These are phyloP conservation scores for Candida xyloterini DNA, from an alignment of 805 yeast genomes.

Conservation along the genomic window DNA sequence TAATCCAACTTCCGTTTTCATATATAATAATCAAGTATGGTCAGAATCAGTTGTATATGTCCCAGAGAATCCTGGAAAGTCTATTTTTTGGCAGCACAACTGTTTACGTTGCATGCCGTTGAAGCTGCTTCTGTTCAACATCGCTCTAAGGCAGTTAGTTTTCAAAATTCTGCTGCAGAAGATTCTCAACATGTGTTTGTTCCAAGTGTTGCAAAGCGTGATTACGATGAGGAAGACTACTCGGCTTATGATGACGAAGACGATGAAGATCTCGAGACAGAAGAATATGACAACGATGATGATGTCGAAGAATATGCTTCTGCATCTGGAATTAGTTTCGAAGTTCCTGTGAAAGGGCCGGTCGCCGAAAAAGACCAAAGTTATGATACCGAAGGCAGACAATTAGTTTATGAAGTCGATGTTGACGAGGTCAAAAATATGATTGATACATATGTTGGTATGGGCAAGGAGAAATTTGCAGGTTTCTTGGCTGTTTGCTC, in stretches of 20 bases:
- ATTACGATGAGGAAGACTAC: constrained; percentile 1
- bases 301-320: constrained; percentile 7
- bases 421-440: constrained; percentile 24
- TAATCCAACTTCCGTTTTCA: neutral
- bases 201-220: constrained; percentile 5
- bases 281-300: constrained; percentile 7
- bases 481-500: constrained; percentile 29
- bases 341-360: constrained; percentile 28
- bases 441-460: constrained; percentile 19
- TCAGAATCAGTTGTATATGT: constrained; percentile 1
- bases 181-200: constrained; percentile 9
- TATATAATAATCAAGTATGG: neutral
- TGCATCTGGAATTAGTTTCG: constrained; percentile 7
- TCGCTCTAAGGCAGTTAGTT: constrained; percentile 6
- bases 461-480: constrained; percentile 29
- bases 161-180: neutral
- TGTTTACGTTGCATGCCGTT: constrained; percentile 1
- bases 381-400: constrained; percentile 21
- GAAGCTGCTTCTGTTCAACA: constrained; percentile 9
- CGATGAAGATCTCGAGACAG: constrained; percentile 7
- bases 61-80: constrained; percentile 5
- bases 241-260: constrained; percentile 2
- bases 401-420: constrained; percentile 24
- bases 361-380: constrained; percentile 21
- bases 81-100: constrained; percentile 7